phyloP scores from a whole-genome alignment of 371 early-diverging fungal genomes.

The Mucor indicus region DNA sequence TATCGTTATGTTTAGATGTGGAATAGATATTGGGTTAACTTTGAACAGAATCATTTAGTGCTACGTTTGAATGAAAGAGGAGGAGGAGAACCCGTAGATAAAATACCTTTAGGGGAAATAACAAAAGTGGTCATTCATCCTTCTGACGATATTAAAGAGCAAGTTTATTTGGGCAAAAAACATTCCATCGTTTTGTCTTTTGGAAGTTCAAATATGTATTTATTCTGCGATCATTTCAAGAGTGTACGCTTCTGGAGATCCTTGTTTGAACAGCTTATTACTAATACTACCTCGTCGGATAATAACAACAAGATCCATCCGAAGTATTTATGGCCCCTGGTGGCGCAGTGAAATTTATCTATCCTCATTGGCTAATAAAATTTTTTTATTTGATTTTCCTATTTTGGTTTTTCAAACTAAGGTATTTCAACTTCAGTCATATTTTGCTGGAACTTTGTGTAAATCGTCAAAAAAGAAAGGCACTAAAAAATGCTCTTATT shows the following conservation, averaged over 20 bases:
- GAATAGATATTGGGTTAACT: constrained; percentile 16
- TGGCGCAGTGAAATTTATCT: constrained; percentile 14
- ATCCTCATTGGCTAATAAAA: constrained; percentile 11
- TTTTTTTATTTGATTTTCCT: constrained; percentile 9
- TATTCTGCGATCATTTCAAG: constrained; percentile 10
- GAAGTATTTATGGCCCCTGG: constrained; percentile 9
- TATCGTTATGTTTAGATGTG: constrained; percentile 3
- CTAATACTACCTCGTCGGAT: neutral
- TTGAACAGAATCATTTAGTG: constrained; percentile 5
- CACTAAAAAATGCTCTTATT: too few relatives aligned
- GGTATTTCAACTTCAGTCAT: neutral
- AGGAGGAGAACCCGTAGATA: constrained; percentile 8
- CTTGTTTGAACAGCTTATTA: constrained; percentile 12
- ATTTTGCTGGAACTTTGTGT: too few relatives aligned
- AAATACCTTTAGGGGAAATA: neutral
- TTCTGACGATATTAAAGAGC: constrained; percentile 12
- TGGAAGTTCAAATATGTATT: constrained; percentile 1
- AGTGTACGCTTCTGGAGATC: constrained; percentile 18
- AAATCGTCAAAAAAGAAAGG: too few relatives aligned
- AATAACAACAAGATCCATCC: neutral
- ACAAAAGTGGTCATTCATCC: constrained; percentile 10
- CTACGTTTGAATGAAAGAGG: constrained; percentile 16
- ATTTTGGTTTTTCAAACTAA: constrained; percentile 10
- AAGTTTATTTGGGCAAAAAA: constrained; percentile 17
- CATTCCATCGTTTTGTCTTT: constrained; percentile 14